Percentiles rank a stretch among this genome's conserved stretches.
These are phyloP conservation scores for Ligustrum vulgare DNA, from an alignment of 257 asterid genomes.

Conservation along the genomic window DNA sequence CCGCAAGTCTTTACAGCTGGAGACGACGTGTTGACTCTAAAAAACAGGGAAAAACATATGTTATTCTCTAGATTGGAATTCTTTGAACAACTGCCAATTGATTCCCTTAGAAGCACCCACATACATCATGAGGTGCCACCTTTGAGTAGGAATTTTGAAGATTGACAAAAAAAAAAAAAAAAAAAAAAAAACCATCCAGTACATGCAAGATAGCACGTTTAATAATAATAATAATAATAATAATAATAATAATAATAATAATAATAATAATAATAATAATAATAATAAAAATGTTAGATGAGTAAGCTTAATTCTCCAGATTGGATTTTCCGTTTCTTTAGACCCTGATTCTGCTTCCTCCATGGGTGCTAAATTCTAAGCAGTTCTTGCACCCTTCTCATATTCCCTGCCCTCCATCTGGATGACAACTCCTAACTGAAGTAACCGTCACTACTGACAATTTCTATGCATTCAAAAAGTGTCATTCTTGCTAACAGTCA, in stretches of 20 bases:
- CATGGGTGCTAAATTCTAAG: too few relatives aligned
- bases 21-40: not conserved
- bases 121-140: not conserved
- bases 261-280: too few relatives aligned
- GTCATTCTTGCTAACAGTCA: not conserved
- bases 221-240: too few relatives aligned
- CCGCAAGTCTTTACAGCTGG: not conserved
- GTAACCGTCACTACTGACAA: not conserved
- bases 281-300: too few relatives aligned
- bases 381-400: too few relatives aligned
- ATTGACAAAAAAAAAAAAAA: not conserved
- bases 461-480: constrained; percentile 2
- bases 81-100: not conserved
- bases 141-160: not conserved
- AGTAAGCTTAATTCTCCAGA: too few relatives aligned
- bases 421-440: not conserved
- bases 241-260: too few relatives aligned
- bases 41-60: too few relatives aligned
- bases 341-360: too few relatives aligned
- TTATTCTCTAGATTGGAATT: not conserved
- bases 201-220: too few relatives aligned
- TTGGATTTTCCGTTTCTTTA: too few relatives aligned
- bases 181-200: too few relatives aligned
- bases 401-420: not conserved
- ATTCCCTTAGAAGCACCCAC: not conserved